Evolutionary conservation across 306 rosid species (phyloP), one percentile per base, ranked within the genome.

Genomic region (Echinosophora koreensis): DNA sequence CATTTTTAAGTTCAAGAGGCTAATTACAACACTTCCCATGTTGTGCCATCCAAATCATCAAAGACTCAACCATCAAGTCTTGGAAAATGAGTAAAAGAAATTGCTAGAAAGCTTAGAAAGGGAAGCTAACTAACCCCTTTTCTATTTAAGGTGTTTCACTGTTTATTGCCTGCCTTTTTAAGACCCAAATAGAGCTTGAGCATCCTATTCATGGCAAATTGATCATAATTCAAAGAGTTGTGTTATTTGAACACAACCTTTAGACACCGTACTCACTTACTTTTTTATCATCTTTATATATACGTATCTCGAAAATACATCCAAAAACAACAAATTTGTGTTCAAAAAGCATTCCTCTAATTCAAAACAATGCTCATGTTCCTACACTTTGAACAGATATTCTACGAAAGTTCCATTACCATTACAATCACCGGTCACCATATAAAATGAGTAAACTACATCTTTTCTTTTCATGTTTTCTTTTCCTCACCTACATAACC

Each of bases 181-280:
- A 68, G 76, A 69, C 27, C 32, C 66, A 47, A 72, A 50, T 60
- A 66, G 65, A 66, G 74, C 44, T 41, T 62, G 16, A 63, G 50
- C 47, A 15, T 37, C 38, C 44, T 39, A 14, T 6, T 9, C 9
- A 4, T 16, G 17, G 18, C 7, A 63, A 64, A 17, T 39, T 30
- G 28, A 69, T 74, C 52, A 42, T 37, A 47, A 35, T 35, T 35
- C 39, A 35, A 35, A 35, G n/a, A n/a, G n/a, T n/a, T n/a, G n/a
- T n/a, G n/a, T n/a, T n/a, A n/a, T n/a, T n/a, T n/a, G n/a, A n/a
- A n/a, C n/a, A n/a, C n/a, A n/a, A n/a, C n/a, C n/a, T n/a, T n/a
- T n/a, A n/a, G n/a, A n/a, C n/a, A n/a, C n/a, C n/a, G n/a, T n/a
- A n/a, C n/a, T n/a, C n/a, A n/a, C n/a, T n/a, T n/a, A n/a, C n/a